Percentiles rank a stretch among this genome's conserved stretches.
Evolutionary conservation across 2,329 filamentous ascomycete genomes (phyloP).

Genomic region (Rhinocladiella similis): DNA sequence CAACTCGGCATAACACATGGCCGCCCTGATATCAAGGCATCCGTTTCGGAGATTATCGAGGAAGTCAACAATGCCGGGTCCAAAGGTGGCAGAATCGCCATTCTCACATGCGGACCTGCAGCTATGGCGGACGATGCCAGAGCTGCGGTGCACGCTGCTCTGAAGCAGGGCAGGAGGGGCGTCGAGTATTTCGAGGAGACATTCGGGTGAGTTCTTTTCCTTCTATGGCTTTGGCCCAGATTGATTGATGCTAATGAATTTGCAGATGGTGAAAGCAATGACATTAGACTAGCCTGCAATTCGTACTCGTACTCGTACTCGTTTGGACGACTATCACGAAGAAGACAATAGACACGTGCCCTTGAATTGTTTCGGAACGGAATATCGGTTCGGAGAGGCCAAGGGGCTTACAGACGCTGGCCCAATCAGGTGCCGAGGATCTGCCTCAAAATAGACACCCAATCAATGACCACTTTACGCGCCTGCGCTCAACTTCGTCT

Average conservation of each 20-base stretch:
- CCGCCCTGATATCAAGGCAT: constrained; percentile 39
- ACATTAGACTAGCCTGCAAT: no score
- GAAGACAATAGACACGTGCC: no score
- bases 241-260: no score
- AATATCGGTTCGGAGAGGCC: not conserved
- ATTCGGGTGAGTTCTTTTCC: constrained; percentile 33
- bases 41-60: constrained; percentile 36
- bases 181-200: constrained; percentile 50
- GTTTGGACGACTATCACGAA: no score
- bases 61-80: constrained; percentile 32
- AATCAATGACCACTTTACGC: constrained; percentile 16
- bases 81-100: constrained; percentile 33
- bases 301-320: no score
- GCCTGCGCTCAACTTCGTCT: constrained; percentile 11
- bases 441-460: constrained; percentile 16
- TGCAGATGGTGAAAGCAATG: no score
- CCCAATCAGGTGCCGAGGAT: no score
- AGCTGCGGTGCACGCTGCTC: constrained; percentile 39
- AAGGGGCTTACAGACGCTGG: no score
- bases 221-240: not conserved
- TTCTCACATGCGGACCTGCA: constrained; percentile 48
- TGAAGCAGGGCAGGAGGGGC: constrained; percentile 33
- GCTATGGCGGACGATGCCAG: constrained; percentile 48
- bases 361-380: not conserved
- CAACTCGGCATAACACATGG: constrained; percentile 24